Base-by-base conservation (phyloP, 2,329 filamentous ascomycete species). In the Aureobasidium namibiae region DNA sequence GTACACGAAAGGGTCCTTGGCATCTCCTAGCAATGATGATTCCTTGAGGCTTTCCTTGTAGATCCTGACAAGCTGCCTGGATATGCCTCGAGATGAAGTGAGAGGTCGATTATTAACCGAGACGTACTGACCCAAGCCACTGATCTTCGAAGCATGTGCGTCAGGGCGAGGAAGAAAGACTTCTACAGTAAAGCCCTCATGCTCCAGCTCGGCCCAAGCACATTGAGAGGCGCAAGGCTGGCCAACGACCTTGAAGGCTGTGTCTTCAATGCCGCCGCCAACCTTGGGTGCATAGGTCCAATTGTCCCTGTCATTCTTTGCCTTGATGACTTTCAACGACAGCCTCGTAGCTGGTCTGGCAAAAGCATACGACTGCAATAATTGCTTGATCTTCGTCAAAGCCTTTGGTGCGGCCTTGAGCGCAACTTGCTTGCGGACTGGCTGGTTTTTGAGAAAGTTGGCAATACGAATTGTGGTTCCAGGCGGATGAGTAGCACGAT, bases 31-130 rank as follows among this genome's bases (percentile, higher is more conserved):
- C 0, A 59, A 26, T 31, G 62, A 4, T 46, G 64, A 59, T 56
- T 65, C 66, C 63, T 68, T 70, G 21, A 89, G 59, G 8, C 48
- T 74, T 1, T 76, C 74, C 61, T 79, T 82, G 67, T 85, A 84
- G 0, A 79, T 71, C 0, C 71, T 70, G 1, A 78, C 61, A 2
- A 91, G 72, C 65, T 83, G 83, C 69, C 85, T 89, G 46, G 81
- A 77, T 0, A 78, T 80, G 1, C 84, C 84, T 58, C 78, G 75
- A 2, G 70, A 68, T 7, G 77, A 67, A 2, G 81, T 80, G 14
- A 92, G 73, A 3, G 88, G 88, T 18, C 88, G 79, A 14, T 78
- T 78, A 67, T 92, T 87, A 23, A 92, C 76, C 0, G 86, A 88
- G 33, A 91, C 72, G 67, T 85, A 90, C 4, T 79, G 71, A 9